Conservation (phyloP, 192 early-diverging fungal genomes). For the Obelidium mucronatum region DNA sequence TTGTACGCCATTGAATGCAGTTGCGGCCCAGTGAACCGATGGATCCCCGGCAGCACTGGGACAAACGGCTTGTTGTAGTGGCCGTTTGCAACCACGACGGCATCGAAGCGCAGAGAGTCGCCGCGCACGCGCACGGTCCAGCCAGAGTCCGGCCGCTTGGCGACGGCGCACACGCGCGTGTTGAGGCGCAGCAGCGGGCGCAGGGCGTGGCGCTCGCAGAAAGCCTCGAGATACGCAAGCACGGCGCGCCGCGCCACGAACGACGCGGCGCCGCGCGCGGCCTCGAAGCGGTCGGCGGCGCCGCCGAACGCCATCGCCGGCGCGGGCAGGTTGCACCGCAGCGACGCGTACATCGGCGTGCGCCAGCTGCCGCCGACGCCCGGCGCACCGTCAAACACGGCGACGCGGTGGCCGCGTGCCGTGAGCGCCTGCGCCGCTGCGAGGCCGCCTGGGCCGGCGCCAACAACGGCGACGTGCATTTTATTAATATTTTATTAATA, state of each 20-base stretch:
- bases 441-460: background rate
- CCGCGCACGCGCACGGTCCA: background rate
- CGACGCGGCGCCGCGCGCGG: background rate
- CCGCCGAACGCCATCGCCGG: background rate
- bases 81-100: conserved; percentile 38
- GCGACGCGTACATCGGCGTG: background rate
- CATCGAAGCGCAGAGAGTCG: conserved; percentile 11
- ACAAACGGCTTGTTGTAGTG: conserved; percentile 34
- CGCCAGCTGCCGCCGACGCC: background rate
- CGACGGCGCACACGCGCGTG: background rate
- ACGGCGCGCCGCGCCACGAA: background rate
- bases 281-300: background rate
- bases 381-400: background rate
- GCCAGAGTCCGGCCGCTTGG: background rate
- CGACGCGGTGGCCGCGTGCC: background rate
- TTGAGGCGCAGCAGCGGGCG: background rate
- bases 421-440: background rate
- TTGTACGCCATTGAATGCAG: conserved; percentile 6
- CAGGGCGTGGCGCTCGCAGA: background rate
- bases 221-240: background rate
- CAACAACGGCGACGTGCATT: background rate
- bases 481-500: too few relatives aligned
- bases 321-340: background rate
- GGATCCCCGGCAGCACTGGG: conserved; percentile 12
- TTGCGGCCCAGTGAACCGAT: background rate